phyloP scores from a whole-genome alignment of 805 yeast species.

The Kuraishia borneana region DNA sequence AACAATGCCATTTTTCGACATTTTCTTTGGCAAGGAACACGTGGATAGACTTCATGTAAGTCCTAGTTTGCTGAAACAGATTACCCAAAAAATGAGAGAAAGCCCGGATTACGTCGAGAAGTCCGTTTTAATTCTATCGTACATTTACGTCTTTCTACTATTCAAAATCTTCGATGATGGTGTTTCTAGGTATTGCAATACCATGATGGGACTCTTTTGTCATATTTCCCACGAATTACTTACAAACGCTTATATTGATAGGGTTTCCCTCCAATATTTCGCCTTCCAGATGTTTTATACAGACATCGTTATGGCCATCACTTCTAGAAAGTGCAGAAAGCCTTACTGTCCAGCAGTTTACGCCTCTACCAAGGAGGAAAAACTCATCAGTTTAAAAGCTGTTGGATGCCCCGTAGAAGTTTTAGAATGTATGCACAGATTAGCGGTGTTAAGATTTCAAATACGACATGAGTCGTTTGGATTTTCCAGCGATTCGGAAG shows the following conservation, averaged over 20 bases:
- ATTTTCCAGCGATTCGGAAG: too few relatives aligned
- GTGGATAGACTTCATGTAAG: too few relatives aligned
- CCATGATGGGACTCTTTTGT: background rate
- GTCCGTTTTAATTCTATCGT: background rate
- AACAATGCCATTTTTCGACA: too few relatives aligned
- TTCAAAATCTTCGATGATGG: conserved; percentile 4
- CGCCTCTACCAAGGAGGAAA: background rate
- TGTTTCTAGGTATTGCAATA: background rate
- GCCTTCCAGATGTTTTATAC: conserved; percentile 3
- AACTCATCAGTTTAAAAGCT: background rate
- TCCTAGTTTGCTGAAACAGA: background rate
- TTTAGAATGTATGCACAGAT: conserved; percentile 1
- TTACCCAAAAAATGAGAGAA: background rate
- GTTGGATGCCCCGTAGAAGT: conserved; percentile 4
- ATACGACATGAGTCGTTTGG: too few relatives aligned
- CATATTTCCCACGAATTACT: background rate
- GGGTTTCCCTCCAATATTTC: background rate
- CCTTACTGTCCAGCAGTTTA: conserved; percentile 1
- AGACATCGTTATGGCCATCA: conserved; percentile 1
- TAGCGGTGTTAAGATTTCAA: background rate
- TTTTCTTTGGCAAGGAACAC: too few relatives aligned
- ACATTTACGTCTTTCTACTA: background rate
- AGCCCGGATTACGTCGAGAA: background rate
- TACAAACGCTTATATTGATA: background rate
- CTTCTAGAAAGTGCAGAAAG: background rate